These are phyloP conservation scores for Trichophyton schoenleinii DNA, from an alignment of 2,329 filamentous ascomycete species.

Conservation along the genomic window DNA sequence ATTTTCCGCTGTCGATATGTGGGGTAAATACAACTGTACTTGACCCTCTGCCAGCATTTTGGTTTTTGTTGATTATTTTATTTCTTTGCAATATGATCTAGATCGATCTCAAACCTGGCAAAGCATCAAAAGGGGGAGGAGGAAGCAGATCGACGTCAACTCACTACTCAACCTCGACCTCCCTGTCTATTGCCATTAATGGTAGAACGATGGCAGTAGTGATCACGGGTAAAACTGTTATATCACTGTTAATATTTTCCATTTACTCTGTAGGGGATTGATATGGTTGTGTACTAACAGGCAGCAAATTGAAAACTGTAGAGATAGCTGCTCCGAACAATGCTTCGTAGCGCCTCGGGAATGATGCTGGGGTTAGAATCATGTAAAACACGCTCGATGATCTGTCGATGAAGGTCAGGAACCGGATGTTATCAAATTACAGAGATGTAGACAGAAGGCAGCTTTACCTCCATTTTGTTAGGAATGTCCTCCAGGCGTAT, in stretches of 20 bases:
- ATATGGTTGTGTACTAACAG: background rate
- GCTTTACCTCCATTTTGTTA: background rate
- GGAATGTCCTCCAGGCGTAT: background rate
- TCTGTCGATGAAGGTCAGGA: background rate
- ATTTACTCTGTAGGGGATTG: background rate
- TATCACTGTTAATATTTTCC: background rate
- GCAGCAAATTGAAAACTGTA: conserved; percentile 1
- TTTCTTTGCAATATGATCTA: background rate
- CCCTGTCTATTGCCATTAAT: background rate
- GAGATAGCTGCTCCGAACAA: background rate
- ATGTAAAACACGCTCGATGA: background rate
- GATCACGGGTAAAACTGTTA: background rate
- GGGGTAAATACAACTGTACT: too few species aligned
- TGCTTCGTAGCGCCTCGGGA: background rate
- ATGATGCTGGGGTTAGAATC: background rate
- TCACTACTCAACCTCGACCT: background rate
- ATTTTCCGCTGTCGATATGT: too few species aligned
- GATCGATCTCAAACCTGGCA: background rate
- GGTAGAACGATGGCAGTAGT: background rate
- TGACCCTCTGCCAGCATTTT: background rate
- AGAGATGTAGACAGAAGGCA: background rate
- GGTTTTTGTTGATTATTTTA: background rate
- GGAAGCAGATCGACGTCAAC: background rate
- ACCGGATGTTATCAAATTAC: background rate
- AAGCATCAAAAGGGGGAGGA: background rate